Percentiles rank a stretch among this genome's conserved stretches.
phyloP scores from a whole-genome alignment of 179 eudicot genomes.

The Carnegiea gigantea region DNA sequence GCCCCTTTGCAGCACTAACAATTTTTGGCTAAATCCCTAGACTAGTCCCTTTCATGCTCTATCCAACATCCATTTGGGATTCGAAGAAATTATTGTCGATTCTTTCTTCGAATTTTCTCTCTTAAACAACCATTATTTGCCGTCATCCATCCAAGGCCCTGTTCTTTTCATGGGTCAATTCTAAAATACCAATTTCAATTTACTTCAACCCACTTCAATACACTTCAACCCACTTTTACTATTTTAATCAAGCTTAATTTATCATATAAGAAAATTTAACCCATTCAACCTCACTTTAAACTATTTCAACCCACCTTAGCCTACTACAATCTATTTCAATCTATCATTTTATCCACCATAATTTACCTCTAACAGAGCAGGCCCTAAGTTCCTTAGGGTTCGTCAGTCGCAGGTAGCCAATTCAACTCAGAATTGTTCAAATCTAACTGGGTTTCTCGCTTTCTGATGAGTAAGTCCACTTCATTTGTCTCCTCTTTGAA shows the following conservation, averaged over 20 bases:
- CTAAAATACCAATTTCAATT: too few relatives aligned
- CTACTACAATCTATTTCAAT: too few relatives aligned
- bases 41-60: neutral
- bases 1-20: neutral
- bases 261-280: too few relatives aligned
- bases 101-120: neutral
- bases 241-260: too few relatives aligned
- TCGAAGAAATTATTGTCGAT: neutral
- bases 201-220: too few relatives aligned
- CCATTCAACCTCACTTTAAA: too few relatives aligned
- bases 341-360: too few relatives aligned
- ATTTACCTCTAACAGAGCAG: too few relatives aligned
- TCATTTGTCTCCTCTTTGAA: neutral
- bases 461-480: conserved; percentile 25
- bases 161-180: too few relatives aligned
- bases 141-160: neutral
- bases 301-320: too few relatives aligned
- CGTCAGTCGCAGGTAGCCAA: neutral
- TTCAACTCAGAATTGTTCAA: conserved; percentile 22
- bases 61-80: neutral
- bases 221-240: too few relatives aligned
- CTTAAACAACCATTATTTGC: neutral
- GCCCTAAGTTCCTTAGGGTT: conserved; percentile 28
- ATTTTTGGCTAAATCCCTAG: neutral
- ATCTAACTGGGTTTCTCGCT: conserved; percentile 16